Evolutionary conservation across 306 rosid species (phyloP).

Genomic region (Geum urbanum): DNA sequence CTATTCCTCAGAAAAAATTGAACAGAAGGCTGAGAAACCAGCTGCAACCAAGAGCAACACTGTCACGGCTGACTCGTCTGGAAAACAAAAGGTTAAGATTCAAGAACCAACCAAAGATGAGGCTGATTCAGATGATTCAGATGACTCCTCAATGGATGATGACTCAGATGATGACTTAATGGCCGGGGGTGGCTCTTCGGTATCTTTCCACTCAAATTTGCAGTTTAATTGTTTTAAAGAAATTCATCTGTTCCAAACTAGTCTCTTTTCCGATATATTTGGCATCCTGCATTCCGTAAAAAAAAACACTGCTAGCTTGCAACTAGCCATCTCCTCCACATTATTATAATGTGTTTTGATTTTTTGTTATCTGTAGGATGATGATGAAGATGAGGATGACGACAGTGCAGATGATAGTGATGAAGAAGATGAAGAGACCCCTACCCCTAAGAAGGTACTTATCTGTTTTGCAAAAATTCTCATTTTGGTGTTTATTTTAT

Average conservation of each 20-base stretch:
- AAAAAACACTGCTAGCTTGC: not conserved
- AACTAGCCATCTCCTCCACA: not conserved
- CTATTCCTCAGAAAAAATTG: slow-evolving; percentile 42
- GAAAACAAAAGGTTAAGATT: slow-evolving; percentile 50
- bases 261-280: no score
- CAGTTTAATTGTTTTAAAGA: no score
- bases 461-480: no score
- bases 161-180: slow-evolving; percentile 33
- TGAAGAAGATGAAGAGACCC: slow-evolving; percentile 52
- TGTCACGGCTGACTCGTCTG: slow-evolving; percentile 35
- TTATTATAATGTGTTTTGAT: not conserved
- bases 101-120: slow-evolving; percentile 49
- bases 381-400: slow-evolving; percentile 33
- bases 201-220: not conserved
- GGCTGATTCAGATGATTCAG: slow-evolving; percentile 37
- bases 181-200: slow-evolving; percentile 30
- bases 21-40: slow-evolving; percentile 27
- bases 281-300: no score
- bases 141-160: slow-evolving; percentile 29
- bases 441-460: slow-evolving; percentile 54
- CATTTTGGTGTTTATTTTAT: not conserved
- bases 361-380: slow-evolving; percentile 35
- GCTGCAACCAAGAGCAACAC: slow-evolving; percentile 27
- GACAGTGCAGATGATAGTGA: slow-evolving; percentile 36
- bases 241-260: no score